These are phyloP conservation scores for Diplodia corticola DNA, from an alignment of 2,329 filamentous ascomycete species.

Conservation along the genomic window DNA sequence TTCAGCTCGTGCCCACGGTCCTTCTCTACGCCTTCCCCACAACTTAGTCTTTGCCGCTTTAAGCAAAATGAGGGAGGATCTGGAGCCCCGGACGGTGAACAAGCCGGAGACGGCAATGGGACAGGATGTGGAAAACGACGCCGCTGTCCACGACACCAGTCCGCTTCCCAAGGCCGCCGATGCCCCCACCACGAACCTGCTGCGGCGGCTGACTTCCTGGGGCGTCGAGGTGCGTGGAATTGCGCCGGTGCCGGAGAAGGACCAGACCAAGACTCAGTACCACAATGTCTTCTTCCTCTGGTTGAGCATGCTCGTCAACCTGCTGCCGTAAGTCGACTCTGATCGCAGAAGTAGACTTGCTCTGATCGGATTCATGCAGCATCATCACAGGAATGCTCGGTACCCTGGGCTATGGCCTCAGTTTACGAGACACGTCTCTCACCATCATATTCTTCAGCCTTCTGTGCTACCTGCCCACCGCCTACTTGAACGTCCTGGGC, in stretches of 20 bases:
- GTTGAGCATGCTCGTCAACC: constrained; percentile 59
- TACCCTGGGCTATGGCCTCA: constrained; percentile 56
- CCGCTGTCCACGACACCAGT: neutral
- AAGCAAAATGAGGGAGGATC: neutral
- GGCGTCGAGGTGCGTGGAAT: constrained; percentile 48
- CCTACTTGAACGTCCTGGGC: constrained; percentile 59
- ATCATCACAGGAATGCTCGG: constrained; percentile 66
- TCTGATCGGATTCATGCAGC: constrained; percentile 36
- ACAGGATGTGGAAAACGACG: neutral
- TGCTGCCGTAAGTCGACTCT: constrained; percentile 55
- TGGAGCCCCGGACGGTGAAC: neutral
- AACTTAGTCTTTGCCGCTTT: neutral
- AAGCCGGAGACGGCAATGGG: neutral
- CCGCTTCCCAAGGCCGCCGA: neutral
- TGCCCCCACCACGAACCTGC: neutral
- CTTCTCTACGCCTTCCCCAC: neutral
- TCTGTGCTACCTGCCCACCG: constrained; percentile 55
- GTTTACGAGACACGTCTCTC: constrained; percentile 57
- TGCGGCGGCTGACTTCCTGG: constrained; percentile 1
- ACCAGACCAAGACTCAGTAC: constrained; percentile 55
- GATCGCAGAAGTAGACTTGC: neutral
- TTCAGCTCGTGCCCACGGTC: neutral
- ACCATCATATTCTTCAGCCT: constrained; percentile 66
- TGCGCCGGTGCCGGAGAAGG: constrained; percentile 56
- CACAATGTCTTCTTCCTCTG: constrained; percentile 62